A percentile compares a stretch with the other conserved stretches of the same genome.
Conservation (phyloP, 208 protist genomes). For the Trichomonas vaginalis region DNA sequence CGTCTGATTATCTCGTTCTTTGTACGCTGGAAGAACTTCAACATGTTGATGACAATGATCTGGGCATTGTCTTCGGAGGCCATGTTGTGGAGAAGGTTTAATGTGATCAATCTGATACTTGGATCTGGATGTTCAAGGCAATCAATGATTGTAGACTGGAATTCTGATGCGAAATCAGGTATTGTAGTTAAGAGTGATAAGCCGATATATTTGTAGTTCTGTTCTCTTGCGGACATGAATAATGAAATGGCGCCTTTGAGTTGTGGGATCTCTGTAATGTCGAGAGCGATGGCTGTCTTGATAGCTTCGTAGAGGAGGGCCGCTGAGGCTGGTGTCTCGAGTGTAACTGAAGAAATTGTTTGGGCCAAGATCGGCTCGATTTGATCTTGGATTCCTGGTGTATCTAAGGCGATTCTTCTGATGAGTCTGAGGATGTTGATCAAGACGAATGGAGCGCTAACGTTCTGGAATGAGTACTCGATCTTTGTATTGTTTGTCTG, state of each 20-base stretch:
- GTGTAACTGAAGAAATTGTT: background rate
- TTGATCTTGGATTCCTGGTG: background rate
- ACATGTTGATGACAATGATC: conserved; percentile 14
- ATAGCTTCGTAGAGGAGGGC: background rate
- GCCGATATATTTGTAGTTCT: background rate
- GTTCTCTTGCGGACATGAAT: background rate
- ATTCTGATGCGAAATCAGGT: background rate
- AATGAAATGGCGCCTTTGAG: background rate
- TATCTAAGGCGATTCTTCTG: background rate
- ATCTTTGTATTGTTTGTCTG: background rate
- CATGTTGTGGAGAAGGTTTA: background rate
- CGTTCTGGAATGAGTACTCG: background rate
- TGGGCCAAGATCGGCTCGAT: background rate
- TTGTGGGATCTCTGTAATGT: background rate
- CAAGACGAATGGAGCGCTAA: background rate
- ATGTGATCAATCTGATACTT: background rate
- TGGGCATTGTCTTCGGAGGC: background rate
- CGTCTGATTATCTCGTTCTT: background rate
- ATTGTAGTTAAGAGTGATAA: background rate
- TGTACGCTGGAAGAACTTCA: conserved; percentile 7
- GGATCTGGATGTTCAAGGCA: conserved; percentile 15
- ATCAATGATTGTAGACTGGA: background rate
- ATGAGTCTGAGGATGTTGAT: background rate
- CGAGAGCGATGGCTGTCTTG: background rate
- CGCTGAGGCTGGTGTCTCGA: background rate